Percentiles rank a stretch among this genome's conserved stretches.
Evolutionary conservation across 768 basidiomycete species (phyloP).

Genomic region (Hypholoma fasciculare): DNA sequence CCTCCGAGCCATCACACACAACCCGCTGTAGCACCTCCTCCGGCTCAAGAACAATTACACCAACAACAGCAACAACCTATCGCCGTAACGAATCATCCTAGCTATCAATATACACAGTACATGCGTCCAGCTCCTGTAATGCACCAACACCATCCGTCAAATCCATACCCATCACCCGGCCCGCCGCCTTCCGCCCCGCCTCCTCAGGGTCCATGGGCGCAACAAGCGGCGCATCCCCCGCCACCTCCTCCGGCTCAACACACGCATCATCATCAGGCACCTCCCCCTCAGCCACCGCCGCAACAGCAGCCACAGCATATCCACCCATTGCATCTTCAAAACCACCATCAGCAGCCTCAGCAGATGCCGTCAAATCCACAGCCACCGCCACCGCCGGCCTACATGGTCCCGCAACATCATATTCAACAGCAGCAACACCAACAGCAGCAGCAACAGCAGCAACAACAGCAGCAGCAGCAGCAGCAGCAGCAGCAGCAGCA

Average conservation of each 20-base stretch:
- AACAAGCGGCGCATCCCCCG: conserved; percentile 32
- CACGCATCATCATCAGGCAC: conserved; percentile 30
- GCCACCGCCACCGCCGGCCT: conserved; percentile 17
- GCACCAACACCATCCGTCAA: conserved; percentile 34
- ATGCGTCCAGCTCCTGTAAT: conserved; percentile 30
- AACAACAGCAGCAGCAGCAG: conserved; percentile 23
- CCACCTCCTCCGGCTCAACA: conserved; percentile 23
- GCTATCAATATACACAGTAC: conserved; percentile 30
- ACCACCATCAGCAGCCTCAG: conserved; percentile 16
- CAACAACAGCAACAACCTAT: conserved; percentile 39
- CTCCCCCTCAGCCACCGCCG: conserved; percentile 19
- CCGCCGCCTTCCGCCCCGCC: conserved; percentile 40
- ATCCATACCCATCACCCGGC: conserved; percentile 46
- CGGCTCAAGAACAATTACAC: conserved; percentile 45
- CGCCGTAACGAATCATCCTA: conserved; percentile 34
- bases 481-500: conserved; percentile 6
- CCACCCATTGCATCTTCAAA: conserved; percentile 13
- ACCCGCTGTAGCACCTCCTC: conserved; percentile 25
- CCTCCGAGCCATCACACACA: conserved; percentile 28
- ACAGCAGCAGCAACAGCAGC: conserved; percentile 21
- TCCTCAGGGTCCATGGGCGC: conserved; percentile 40
- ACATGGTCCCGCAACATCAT: conserved; percentile 24
- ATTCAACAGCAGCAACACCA: conserved; percentile 24
- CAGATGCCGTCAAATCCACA: conserved; percentile 11
- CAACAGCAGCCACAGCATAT: conserved; percentile 18